Percentiles rank a stretch among this genome's conserved stretches.
Evolutionary conservation across 163 green algal species (phyloP).

Genomic region (Trebouxia gelatinosa): DNA sequence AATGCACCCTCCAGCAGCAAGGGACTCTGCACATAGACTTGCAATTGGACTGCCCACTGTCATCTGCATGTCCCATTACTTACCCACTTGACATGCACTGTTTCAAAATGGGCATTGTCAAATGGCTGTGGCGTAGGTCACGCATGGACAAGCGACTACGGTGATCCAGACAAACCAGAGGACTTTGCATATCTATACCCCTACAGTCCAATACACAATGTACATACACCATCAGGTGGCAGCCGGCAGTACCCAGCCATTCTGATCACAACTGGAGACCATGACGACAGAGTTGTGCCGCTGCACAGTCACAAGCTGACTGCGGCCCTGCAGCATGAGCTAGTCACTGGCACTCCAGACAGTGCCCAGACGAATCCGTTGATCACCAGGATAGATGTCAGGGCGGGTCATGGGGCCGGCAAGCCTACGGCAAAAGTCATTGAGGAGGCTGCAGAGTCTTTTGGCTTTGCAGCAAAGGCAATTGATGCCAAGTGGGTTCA

Average conservation of each 20-base stretch:
- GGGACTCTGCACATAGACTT: too few relatives aligned
- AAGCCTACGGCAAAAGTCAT: slow-evolving; percentile 91
- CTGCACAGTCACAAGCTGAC: slow-evolving; percentile 92
- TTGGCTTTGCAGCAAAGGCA: slow-evolving; percentile 69
- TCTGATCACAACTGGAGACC: slow-evolving; percentile 83
- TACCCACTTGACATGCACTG: too few relatives aligned
- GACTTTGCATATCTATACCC: slow-evolving; percentile 67
- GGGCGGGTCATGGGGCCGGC: slow-evolving; percentile 43
- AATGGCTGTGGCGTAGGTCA: slow-evolving; percentile 46
- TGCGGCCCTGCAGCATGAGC: slow-evolving; percentile 73
- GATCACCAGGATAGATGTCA: slow-evolving; percentile 45
- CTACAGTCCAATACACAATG: slow-evolving; percentile 94
- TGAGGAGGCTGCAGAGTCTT: slow-evolving; percentile 72
- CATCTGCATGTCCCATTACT: too few relatives aligned
- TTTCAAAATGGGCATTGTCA: too few relatives aligned
- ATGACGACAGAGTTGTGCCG: slow-evolving; percentile 93
- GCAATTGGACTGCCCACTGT: too few relatives aligned
- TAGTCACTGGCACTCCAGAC: slow-evolving; percentile 37
- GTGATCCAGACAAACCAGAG: slow-evolving; percentile 58
- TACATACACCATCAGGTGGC: slow-evolving; percentile 57
- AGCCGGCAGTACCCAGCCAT: slow-evolving; percentile 84
- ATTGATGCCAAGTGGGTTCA: slow-evolving; percentile 60
- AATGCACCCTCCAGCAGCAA: too few relatives aligned
- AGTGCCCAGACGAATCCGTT: slow-evolving; percentile 53
- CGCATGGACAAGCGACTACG: slow-evolving; percentile 90